Evolutionary conservation across 1,139 yeast species (phyloP).

Genomic region (Eremothecium coryli): DNA sequence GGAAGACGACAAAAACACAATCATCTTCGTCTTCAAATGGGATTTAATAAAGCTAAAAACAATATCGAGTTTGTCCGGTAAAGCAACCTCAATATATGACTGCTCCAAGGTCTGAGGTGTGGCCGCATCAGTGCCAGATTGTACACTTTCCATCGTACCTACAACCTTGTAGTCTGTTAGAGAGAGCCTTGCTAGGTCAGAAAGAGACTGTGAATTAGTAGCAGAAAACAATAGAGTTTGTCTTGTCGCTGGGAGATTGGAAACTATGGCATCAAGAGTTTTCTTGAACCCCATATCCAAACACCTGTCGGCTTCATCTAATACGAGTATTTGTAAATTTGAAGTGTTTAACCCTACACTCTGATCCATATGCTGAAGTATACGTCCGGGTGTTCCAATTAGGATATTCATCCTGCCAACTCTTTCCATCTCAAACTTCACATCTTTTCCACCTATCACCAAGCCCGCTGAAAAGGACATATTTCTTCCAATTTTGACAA

Average conservation of each 20-base stretch:
- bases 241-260: constrained; percentile 73
- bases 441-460: constrained; percentile 96
- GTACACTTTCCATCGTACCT: constrained; percentile 38
- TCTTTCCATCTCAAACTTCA: constrained; percentile 77
- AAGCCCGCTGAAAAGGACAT: constrained; percentile 85
- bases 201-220: constrained; percentile 81
- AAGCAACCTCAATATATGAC: constrained; percentile 59
- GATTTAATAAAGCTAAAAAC: constrained; percentile 86
- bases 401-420: constrained; percentile 74
- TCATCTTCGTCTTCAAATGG: constrained; percentile 73
- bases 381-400: constrained; percentile 93
- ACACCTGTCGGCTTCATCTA: constrained; percentile 96
- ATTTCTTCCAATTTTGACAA: constrained; percentile 72
- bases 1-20: constrained; percentile 85
- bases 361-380: constrained; percentile 91
- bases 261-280: constrained; percentile 76
- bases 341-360: constrained; percentile 75
- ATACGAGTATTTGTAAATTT: constrained; percentile 70
- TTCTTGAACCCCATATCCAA: constrained; percentile 94
- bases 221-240: constrained; percentile 90
- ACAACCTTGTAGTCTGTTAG: constrained; percentile 69
- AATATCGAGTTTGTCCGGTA: constrained; percentile 76
- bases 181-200: constrained; percentile 82
- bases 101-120: constrained; percentile 86
- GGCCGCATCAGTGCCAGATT: constrained; percentile 39